Percentiles rank a stretch among this genome's conserved stretches.
phyloP scores from a whole-genome alignment of 2,329 filamentous ascomycete genomes.

The Penicillium corylophilum region DNA sequence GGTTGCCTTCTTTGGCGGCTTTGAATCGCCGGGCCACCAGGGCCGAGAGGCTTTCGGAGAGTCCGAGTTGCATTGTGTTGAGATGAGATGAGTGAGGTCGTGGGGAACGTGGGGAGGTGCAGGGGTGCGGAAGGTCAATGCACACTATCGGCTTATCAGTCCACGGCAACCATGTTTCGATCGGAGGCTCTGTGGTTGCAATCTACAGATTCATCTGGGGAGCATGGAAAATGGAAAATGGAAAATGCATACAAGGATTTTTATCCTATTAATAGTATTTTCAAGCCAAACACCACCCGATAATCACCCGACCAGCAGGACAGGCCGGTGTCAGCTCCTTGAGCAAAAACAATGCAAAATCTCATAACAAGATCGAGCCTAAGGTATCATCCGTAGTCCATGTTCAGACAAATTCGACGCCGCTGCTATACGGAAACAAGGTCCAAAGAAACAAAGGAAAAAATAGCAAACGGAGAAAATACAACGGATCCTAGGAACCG shows the following conservation, averaged over 20 bases:
- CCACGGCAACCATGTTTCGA: neutral
- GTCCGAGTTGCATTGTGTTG: slow-evolving; percentile 36
- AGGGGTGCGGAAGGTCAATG: neutral
- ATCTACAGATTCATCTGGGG: neutral
- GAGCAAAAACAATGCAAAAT: neutral
- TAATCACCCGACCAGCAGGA: slow-evolving; percentile 12
- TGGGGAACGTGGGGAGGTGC: slow-evolving; percentile 4
- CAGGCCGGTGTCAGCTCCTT: neutral
- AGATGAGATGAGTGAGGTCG: slow-evolving; percentile 4
- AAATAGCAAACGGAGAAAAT: slow-evolving; percentile 12
- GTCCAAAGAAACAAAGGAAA: slow-evolving; percentile 7
- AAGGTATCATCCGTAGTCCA: slow-evolving; percentile 22
- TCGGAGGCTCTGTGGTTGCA: neutral
- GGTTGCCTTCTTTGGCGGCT: slow-evolving; percentile 37
- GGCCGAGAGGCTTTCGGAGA: slow-evolving; percentile 36
- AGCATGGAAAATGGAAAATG: neutral
- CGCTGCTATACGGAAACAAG: slow-evolving; percentile 24
- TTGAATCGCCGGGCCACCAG: slow-evolving; percentile 39
- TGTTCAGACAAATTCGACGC: slow-evolving; percentile 21
- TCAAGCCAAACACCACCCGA: neutral
- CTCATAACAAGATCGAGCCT: slow-evolving; percentile 8
- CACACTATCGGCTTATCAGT: neutral
- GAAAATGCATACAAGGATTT: neutral
- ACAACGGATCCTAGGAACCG: slow-evolving; percentile 1
- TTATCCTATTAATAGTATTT: neutral